Evolutionary conservation across 495 filamentous ascomycete species (phyloP).

Genomic region (Penicillium paxilli): DNA sequence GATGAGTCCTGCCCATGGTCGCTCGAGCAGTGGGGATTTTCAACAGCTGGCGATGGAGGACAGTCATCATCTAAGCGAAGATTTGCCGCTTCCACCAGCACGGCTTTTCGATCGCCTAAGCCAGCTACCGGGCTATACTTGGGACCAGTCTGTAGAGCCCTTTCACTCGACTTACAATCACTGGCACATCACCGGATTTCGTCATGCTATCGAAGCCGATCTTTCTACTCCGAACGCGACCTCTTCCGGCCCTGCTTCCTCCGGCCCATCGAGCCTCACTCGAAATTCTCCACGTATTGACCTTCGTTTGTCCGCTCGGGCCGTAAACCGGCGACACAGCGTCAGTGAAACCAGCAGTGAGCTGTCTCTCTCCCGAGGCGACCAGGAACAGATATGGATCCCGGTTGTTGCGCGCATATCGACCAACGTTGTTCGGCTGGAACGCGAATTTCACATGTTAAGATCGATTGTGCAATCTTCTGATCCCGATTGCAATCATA

Average conservation of each 20-base stretch:
- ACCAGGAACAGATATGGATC: constrained; percentile 44
- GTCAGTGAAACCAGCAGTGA: constrained; percentile 55
- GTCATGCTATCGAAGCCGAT: constrained; percentile 42
- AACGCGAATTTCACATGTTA: constrained; percentile 79
- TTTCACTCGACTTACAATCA: constrained; percentile 83
- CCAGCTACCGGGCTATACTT: constrained; percentile 71
- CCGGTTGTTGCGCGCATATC: constrained; percentile 76
- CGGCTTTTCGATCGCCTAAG: constrained; percentile 72
- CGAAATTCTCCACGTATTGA: constrained; percentile 49
- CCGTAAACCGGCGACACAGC: constrained; percentile 40
- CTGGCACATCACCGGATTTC: constrained; percentile 63
- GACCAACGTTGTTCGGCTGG: constrained; percentile 73
- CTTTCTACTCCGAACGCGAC: constrained; percentile 45
- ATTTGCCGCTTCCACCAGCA: constrained; percentile 66
- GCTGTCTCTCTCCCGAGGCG: constrained; percentile 35
- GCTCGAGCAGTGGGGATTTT: not conserved
- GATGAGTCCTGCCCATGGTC: constrained; percentile 3
- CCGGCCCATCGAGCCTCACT: constrained; percentile 44
- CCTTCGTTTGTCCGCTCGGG: constrained; percentile 17
- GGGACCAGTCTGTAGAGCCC: constrained; percentile 69
- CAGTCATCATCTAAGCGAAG: constrained; percentile 51
- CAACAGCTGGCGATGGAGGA: constrained; percentile 36
- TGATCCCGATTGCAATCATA: constrained; percentile 73
- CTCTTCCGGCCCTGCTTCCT: constrained; percentile 31
- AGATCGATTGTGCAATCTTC: constrained; percentile 67